Conservation (phyloP, 2,329 filamentous ascomycete species). For the Hypoxylon sp. region DNA sequence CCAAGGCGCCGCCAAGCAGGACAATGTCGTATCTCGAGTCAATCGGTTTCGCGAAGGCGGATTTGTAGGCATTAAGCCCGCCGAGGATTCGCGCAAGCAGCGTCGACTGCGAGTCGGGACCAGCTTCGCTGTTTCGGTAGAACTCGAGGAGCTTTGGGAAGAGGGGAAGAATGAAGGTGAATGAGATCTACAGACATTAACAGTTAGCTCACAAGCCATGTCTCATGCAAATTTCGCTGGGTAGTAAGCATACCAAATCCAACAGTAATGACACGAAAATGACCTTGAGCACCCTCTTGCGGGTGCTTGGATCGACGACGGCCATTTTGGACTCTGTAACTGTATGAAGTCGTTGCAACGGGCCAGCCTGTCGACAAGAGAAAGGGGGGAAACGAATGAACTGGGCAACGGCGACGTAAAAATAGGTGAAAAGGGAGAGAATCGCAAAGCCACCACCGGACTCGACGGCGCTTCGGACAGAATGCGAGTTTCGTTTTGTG, state of each 20-base stretch:
- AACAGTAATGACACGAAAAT: slow-evolving; percentile 91
- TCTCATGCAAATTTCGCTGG: background rate
- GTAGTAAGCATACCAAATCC: slow-evolving; percentile 79
- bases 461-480: slow-evolving; percentile 11
- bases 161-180: slow-evolving; percentile 97
- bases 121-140: slow-evolving; percentile 87
- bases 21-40: slow-evolving; percentile 98
- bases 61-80: slow-evolving; percentile 94
- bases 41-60: slow-evolving; percentile 90
- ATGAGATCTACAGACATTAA: slow-evolving; percentile 79
- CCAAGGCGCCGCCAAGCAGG: slow-evolving; percentile 90
- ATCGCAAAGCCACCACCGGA: slow-evolving; percentile 19
- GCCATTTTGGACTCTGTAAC: slow-evolving; percentile 46
- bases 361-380: slow-evolving; percentile 42
- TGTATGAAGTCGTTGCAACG: slow-evolving; percentile 32
- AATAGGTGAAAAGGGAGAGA: slow-evolving; percentile 13
- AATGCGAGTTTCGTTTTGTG: slow-evolving; percentile 21
- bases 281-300: slow-evolving; percentile 88
- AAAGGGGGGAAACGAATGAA: slow-evolving; percentile 12
- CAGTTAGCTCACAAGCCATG: slow-evolving; percentile 8
- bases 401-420: background rate
- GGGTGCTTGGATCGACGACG: slow-evolving; percentile 60
- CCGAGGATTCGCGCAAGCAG: slow-evolving; percentile 84
- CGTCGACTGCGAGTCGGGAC: slow-evolving; percentile 60
- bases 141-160: slow-evolving; percentile 97